Evolutionary conservation across 116 monocot species (phyloP).

Genomic region (Trichopus zeylanicus): DNA sequence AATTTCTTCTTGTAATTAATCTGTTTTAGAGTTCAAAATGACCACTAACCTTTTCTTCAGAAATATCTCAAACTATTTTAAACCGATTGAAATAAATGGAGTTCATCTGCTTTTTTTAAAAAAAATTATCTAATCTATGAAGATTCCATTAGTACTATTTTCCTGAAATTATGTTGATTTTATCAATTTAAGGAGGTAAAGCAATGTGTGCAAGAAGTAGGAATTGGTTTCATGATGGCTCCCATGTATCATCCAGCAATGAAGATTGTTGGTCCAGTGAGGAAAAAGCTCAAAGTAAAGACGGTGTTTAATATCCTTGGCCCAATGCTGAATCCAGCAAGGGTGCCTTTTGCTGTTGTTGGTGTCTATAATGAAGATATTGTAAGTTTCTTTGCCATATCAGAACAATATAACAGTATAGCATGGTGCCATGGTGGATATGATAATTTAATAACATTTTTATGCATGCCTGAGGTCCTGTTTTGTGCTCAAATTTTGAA

Average conservation of each 20-base stretch:
- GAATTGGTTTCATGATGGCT: slow-evolving; percentile 96
- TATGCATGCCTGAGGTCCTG: background rate
- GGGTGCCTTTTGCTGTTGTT: slow-evolving; percentile 77
- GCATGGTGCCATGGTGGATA: background rate
- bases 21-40: too few species aligned
- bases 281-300: slow-evolving; percentile 93
- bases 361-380: slow-evolving; percentile 86
- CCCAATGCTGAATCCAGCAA: slow-evolving; percentile 92
- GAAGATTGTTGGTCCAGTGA: slow-evolving; percentile 76
- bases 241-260: slow-evolving; percentile 92
- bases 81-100: background rate
- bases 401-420: background rate
- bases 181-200: slow-evolving; percentile 42
- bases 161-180: background rate
- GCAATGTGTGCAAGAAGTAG: slow-evolving; percentile 59
- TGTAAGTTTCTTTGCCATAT: slow-evolving; percentile 41
- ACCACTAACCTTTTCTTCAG: too few species aligned
- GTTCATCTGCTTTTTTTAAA: background rate
- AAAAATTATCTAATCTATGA: background rate
- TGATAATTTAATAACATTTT: background rate
- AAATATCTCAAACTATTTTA: too few species aligned
- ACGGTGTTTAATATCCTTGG: slow-evolving; percentile 98
- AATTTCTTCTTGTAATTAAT: too few species aligned
- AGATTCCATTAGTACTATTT: background rate
- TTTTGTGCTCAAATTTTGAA: background rate